Conservation (phyloP, 2,329 filamentous ascomycete genomes). For the Diaporthe batatas region DNA sequence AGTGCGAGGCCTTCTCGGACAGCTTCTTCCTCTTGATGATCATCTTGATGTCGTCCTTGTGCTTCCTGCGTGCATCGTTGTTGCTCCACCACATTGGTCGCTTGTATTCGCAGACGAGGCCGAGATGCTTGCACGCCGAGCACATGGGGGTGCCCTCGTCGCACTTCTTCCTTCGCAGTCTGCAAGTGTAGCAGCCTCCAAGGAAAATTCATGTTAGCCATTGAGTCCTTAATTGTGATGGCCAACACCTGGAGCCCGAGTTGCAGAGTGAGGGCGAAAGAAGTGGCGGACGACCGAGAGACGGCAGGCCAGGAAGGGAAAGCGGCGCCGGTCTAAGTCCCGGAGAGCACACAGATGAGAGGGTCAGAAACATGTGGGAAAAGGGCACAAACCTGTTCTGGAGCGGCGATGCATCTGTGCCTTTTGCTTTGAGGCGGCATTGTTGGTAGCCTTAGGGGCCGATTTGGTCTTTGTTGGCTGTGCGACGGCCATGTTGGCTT, state of each 20-base stretch:
- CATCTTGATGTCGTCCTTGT: slow-evolving; percentile 97
- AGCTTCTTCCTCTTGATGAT: slow-evolving; percentile 98
- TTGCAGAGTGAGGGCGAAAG: slow-evolving; percentile 45
- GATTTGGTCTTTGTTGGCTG: slow-evolving; percentile 71
- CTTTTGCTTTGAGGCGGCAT: slow-evolving; percentile 73
- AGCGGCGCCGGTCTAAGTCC: slow-evolving; percentile 20
- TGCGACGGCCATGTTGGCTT: slow-evolving; percentile 73
- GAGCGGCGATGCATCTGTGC: slow-evolving; percentile 94
- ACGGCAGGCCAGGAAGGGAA: slow-evolving; percentile 36
- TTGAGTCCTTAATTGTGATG: slow-evolving; percentile 37
- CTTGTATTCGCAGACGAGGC: slow-evolving; percentile 94
- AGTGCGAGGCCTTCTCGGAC: slow-evolving; percentile 80
- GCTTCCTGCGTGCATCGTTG: slow-evolving; percentile 83
- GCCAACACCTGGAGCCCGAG: slow-evolving; percentile 1
- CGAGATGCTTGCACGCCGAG: slow-evolving; percentile 79
- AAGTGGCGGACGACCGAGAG: slow-evolving; percentile 44
- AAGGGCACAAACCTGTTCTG: slow-evolving; percentile 82
- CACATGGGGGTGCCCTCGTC: slow-evolving; percentile 74
- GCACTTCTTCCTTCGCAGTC: slow-evolving; percentile 77
- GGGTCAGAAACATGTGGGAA: slow-evolving; percentile 44
- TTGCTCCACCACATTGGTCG: slow-evolving; percentile 98
- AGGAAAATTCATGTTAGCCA: slow-evolving; percentile 50
- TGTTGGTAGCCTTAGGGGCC: slow-evolving; percentile 64
- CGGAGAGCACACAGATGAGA: neutral
- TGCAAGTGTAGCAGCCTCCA: slow-evolving; percentile 76